Percentiles rank a stretch among this genome's conserved stretches.
Conservation (phyloP, 805 yeast genomes). For the Candida railenensis region DNA sequence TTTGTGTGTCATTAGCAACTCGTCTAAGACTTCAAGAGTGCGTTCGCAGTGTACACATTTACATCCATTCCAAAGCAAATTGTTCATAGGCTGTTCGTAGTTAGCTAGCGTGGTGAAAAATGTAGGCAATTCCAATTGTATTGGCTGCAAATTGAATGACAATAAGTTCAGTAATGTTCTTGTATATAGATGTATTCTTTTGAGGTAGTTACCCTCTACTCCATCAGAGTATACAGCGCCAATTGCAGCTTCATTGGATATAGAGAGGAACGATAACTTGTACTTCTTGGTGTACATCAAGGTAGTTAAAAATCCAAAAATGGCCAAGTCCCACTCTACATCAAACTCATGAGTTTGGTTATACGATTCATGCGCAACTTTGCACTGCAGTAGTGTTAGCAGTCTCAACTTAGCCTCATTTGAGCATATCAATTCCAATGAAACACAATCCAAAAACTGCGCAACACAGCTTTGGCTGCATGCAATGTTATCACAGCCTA, state of each 20-base stretch:
- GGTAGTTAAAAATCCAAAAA: conserved; percentile 8
- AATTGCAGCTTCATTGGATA: conserved; percentile 59
- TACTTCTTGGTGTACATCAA: conserved; percentile 16
- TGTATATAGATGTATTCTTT: conserved; percentile 55
- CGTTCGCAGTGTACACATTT: conserved; percentile 56
- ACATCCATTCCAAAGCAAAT: conserved; percentile 77
- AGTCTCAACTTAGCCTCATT: conserved; percentile 25
- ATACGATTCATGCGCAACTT: not conserved
- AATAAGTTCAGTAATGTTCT: conserved; percentile 44
- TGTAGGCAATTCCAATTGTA: conserved; percentile 55
- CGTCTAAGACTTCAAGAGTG: conserved; percentile 53
- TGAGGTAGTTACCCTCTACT: conserved; percentile 68
- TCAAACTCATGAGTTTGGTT: not conserved
- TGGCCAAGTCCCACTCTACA: conserved; percentile 7
- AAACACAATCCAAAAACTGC: conserved; percentile 38
- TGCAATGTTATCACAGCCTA: conserved; percentile 51
- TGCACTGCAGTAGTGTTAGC: conserved; percentile 32
- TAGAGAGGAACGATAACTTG: conserved; percentile 40
- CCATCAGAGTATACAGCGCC: conserved; percentile 63
- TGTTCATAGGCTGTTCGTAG: conserved; percentile 70
- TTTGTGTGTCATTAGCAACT: conserved; percentile 62
- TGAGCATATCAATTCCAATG: conserved; percentile 20
- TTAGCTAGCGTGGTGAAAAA: conserved; percentile 59
- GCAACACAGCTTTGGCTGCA: conserved; percentile 42
- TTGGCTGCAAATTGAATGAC: conserved; percentile 27